phyloP scores from a whole-genome alignment of 306 rosid species.

The Luffa acutangula region DNA sequence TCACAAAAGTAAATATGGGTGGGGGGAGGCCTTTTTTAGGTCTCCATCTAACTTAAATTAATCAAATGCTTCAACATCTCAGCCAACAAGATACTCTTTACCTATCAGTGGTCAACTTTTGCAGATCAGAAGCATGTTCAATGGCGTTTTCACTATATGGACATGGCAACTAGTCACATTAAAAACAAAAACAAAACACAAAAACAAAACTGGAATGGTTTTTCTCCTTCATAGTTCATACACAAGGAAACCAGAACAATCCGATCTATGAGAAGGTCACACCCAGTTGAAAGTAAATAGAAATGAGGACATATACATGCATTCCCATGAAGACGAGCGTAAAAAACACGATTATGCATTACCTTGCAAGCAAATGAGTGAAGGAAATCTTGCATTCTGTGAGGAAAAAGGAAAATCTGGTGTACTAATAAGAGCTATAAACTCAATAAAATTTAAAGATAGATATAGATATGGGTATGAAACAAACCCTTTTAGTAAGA shows the following conservation, averaged over 20 bases:
- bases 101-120: slow-evolving; percentile 2
- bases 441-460: not conserved
- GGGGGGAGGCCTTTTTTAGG: not conserved
- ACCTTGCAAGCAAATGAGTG: not conserved
- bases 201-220: not conserved
- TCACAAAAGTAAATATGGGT: not conserved
- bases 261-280: not conserved
- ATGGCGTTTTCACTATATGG: not conserved
- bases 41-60: not conserved
- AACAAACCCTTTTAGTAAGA: slow-evolving; percentile 20
- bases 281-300: not conserved
- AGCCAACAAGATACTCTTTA: not conserved
- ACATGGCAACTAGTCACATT: not conserved
- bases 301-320: not conserved
- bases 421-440: not conserved
- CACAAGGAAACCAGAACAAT: not conserved
- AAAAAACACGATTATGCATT: not conserved
- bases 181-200: not conserved
- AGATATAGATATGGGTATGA: not conserved
- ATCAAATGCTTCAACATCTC: not conserved
- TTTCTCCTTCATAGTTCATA: not conserved
- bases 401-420: not conserved
- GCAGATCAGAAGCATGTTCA: not conserved
- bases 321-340: not conserved
- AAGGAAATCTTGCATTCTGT: not conserved